Evolutionary conservation across 2,329 filamentous ascomycete species (phyloP).

Genomic region (Cladosporium sp.): DNA sequence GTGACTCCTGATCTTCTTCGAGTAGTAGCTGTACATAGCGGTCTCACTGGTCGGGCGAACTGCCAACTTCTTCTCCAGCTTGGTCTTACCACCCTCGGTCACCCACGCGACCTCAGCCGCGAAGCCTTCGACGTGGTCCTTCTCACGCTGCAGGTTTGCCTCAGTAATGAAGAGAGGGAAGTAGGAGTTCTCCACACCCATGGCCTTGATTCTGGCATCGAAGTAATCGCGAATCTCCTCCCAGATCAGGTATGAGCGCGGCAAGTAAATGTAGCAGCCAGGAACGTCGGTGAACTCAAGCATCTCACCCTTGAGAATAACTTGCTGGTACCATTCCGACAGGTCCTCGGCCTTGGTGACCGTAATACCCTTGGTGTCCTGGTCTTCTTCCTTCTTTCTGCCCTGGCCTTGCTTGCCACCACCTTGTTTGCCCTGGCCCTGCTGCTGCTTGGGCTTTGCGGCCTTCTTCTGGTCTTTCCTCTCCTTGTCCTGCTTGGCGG

Average conservation of each 20-base stretch:
- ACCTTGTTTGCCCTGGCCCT: conserved; percentile 15
- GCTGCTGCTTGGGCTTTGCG: conserved; percentile 20
- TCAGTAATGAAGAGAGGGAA: conserved; percentile 94
- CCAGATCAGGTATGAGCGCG: conserved; percentile 63
- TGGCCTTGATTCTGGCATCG: conserved; percentile 70
- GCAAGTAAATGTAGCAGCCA: conserved; percentile 91
- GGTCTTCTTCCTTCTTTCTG: conserved; percentile 50
- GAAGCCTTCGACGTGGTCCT: conserved; percentile 98
- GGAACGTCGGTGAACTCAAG: conserved; percentile 97
- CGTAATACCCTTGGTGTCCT: conserved; percentile 78
- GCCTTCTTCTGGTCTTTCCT: conserved; percentile 30
- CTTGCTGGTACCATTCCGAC: conserved; percentile 93
- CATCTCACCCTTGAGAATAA: conserved; percentile 94
- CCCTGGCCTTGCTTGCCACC: conserved; percentile 18
- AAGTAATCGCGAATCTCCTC: conserved; percentile 58
- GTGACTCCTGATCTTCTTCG: conserved; percentile 95
- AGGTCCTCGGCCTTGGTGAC: conserved; percentile 82
- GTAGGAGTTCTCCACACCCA: conserved; percentile 92
- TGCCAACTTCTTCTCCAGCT: conserved; percentile 75
- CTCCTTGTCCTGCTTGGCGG: conserved; percentile 32
- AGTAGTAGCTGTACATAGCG: conserved; percentile 94
- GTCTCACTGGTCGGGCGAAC: conserved; percentile 67
- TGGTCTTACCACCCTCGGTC: conserved; percentile 83
- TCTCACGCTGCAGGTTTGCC: conserved; percentile 80
- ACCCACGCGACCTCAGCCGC: conserved; percentile 89